These are phyloP conservation scores for Umbelopsis isabellina DNA, from an alignment of 192 early-diverging fungal genomes.

Conservation along the genomic window DNA sequence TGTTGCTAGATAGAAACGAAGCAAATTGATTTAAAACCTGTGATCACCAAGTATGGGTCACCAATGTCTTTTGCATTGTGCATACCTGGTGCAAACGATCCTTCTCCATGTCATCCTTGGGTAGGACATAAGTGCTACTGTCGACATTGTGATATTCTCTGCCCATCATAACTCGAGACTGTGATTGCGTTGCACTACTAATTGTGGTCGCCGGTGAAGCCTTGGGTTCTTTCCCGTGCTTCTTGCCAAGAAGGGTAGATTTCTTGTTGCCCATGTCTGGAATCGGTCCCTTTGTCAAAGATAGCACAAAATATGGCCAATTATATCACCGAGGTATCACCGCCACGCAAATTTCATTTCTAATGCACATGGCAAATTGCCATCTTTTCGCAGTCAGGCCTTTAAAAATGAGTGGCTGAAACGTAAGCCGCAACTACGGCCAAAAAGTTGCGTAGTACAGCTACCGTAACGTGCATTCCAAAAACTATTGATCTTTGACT, in stretches of 20 bases:
- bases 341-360: too few species aligned
- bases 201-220: neutral
- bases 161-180: slow-evolving; percentile 27
- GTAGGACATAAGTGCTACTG: slow-evolving; percentile 28
- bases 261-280: neutral
- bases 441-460: too few species aligned
- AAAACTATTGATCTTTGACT: too few species aligned
- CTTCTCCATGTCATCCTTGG: slow-evolving; percentile 37
- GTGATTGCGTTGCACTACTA: neutral
- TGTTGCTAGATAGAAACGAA: slow-evolving; percentile 19
- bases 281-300: too few species aligned
- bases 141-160: slow-evolving; percentile 33
- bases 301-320: too few species aligned
- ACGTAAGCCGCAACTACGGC: too few species aligned
- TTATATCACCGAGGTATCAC: too few species aligned
- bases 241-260: neutral
- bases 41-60: neutral
- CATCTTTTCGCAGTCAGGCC: too few species aligned
- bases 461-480: too few species aligned
- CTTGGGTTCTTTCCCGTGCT: neutral
- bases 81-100: slow-evolving; percentile 31
- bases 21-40: neutral
- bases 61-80: neutral
- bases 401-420: too few species aligned
- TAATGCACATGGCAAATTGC: too few species aligned